phyloP scores from a whole-genome alignment of 75 land plant species.

The Azolla pinnata region DNA sequence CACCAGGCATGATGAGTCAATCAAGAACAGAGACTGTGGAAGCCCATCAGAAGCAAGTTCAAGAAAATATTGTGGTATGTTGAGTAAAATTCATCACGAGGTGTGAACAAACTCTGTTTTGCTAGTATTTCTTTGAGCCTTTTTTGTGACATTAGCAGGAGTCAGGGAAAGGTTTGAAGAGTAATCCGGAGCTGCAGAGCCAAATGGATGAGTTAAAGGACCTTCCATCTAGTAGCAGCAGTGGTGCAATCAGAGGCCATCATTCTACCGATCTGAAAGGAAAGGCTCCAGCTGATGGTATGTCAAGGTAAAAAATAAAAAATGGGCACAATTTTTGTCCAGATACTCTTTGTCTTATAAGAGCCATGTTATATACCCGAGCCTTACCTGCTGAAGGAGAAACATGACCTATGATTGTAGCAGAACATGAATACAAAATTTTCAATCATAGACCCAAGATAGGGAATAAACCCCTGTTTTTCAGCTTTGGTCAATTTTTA shows the following conservation, averaged over 20 bases:
- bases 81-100: not conserved
- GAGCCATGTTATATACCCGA: too few species aligned
- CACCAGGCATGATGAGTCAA: not conserved
- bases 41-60: not conserved
- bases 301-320: not conserved
- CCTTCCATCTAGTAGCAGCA: not conserved
- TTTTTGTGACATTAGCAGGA: not conserved
- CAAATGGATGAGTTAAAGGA: too few species aligned
- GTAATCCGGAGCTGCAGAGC: too few species aligned
- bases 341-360: slow-evolving; percentile 1
- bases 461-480: too few species aligned
- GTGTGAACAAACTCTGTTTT: not conserved
- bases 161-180: not conserved
- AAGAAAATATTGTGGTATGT: not conserved
- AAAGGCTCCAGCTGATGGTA: not conserved
- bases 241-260: slow-evolving; percentile 1
- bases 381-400: too few species aligned
- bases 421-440: too few species aligned
- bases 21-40: not conserved
- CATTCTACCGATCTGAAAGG: not conserved
- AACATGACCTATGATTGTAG: too few species aligned
- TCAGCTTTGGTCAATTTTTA: too few species aligned
- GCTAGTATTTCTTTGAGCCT: not conserved
- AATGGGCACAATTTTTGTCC: not conserved
- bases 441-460: too few species aligned